Percentiles rank a stretch among this genome's conserved stretches.
Evolutionary conservation across 208 protist species (phyloP).

Genomic region (Acanthamoeba polyphaga): DNA sequence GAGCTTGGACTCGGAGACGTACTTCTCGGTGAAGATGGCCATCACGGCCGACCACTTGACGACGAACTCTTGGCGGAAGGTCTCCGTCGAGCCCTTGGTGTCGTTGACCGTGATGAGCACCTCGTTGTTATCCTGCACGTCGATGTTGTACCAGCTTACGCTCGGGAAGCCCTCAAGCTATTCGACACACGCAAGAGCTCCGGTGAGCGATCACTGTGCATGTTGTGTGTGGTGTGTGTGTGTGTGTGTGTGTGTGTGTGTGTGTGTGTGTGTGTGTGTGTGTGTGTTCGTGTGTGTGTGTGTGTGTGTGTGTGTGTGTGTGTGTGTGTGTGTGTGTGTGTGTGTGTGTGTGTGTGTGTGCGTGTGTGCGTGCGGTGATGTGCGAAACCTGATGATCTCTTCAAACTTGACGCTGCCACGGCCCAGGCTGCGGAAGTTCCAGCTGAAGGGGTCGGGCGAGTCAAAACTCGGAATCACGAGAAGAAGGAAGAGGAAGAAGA

Average conservation of each 20-base stretch:
- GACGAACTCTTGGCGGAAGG: neutral
- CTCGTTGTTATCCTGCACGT: slow-evolving; percentile 70
- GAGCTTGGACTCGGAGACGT: slow-evolving; percentile 37
- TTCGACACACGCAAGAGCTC: neutral
- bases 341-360: too few relatives aligned
- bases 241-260: neutral
- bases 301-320: too few relatives aligned
- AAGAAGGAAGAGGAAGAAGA: too few relatives aligned
- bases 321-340: too few relatives aligned
- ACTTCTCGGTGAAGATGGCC: slow-evolving; percentile 69
- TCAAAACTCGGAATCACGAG: too few relatives aligned
- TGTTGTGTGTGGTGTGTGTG: too few relatives aligned
- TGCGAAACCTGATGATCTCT: neutral
- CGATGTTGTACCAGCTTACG: slow-evolving; percentile 55
- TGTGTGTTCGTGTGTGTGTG: too few relatives aligned
- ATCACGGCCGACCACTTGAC: slow-evolving; percentile 48
- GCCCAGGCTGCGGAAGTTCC: neutral
- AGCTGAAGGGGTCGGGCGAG: neutral
- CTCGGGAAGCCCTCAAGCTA: neutral
- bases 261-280: neutral
- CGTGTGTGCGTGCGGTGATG: too few relatives aligned
- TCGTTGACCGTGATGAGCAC: slow-evolving; percentile 62
- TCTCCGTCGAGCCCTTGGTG: neutral
- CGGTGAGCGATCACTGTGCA: neutral
- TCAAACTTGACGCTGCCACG: neutral